Conservation (phyloP, 345 rosid species). For the Eucalyptus tenuipes region DNA sequence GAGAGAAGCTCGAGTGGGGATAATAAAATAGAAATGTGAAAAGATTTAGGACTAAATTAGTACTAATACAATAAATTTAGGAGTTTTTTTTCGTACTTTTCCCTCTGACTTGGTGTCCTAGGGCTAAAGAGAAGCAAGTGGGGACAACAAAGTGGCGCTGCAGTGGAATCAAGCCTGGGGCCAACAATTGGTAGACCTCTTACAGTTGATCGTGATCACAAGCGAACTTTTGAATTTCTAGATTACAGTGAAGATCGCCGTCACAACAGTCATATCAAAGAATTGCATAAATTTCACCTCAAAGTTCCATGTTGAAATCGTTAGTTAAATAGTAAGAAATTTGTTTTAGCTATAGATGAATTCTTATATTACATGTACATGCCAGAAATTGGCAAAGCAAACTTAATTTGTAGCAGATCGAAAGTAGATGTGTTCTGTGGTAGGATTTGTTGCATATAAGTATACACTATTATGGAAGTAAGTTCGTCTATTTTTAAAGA, state of each 20-base stretch:
- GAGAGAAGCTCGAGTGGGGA: too few relatives aligned
- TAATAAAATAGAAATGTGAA: accelerated
- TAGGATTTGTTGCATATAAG: neutral
- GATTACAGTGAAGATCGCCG: neutral
- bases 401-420: neutral
- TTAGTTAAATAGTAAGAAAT: neutral
- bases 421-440: neutral
- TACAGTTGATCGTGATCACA: neutral
- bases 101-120: accelerated
- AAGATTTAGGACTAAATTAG: accelerated
- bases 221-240: neutral
- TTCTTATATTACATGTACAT: neutral
- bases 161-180: accelerated
- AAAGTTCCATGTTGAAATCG: accelerated
- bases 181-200: neutral
- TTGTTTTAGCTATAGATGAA: neutral
- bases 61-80: accelerated
- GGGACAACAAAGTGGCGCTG: neutral
- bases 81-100: too few relatives aligned
- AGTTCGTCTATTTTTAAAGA: accelerated
- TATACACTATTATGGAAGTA: accelerated
- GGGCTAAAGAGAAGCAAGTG: neutral
- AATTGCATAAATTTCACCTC: neutral
- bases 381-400: neutral
- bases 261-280: neutral